These are phyloP conservation scores for Hymenoscyphus infarciens DNA, from an alignment of 2,329 filamentous ascomycete species.

Conservation along the genomic window DNA sequence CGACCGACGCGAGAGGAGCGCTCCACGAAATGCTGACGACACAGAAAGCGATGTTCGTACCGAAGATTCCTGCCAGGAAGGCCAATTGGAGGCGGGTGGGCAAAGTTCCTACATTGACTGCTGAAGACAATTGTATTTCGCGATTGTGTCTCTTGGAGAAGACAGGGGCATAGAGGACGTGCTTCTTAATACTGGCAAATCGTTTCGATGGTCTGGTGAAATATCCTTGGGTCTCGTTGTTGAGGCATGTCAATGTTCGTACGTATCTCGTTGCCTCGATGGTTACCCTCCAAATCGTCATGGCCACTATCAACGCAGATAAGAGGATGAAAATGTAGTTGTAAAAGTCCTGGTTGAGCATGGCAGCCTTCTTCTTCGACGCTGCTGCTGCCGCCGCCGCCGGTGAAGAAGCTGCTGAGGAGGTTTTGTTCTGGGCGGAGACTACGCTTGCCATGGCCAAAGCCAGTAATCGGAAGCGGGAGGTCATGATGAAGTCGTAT, in stretches of 20 bases:
- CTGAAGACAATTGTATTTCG: constrained; percentile 64
- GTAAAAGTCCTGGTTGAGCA: constrained; percentile 51
- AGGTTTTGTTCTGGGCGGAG: constrained; percentile 15
- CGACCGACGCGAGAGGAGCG: constrained; percentile 42
- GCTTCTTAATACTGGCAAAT: constrained; percentile 61
- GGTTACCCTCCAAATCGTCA: constrained; percentile 65
- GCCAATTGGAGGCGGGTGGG: constrained; percentile 75
- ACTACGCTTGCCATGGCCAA: constrained; percentile 24
- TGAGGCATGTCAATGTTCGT: constrained; percentile 70
- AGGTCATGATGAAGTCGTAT: constrained; percentile 22
- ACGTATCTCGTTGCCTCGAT: constrained; percentile 63
- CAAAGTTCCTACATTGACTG: constrained; percentile 70
- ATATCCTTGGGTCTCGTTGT: constrained; percentile 76
- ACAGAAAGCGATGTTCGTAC: constrained; percentile 74
- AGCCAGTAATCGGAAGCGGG: constrained; percentile 21
- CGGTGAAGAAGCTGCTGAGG: constrained; percentile 11
- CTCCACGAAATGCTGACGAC: constrained; percentile 61
- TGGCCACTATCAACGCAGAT: constrained; percentile 56
- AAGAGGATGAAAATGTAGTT: constrained; percentile 62
- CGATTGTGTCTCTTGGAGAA: constrained; percentile 73
- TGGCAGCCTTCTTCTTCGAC: constrained; percentile 23
- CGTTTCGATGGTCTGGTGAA: constrained; percentile 58
- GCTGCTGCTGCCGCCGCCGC: constrained; percentile 15
- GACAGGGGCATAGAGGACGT: constrained; percentile 67
- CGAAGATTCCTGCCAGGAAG: constrained; percentile 64